Base-by-base conservation (phyloP, 1,284 basidiomycete species). In the Fomes fomentarius region DNA sequence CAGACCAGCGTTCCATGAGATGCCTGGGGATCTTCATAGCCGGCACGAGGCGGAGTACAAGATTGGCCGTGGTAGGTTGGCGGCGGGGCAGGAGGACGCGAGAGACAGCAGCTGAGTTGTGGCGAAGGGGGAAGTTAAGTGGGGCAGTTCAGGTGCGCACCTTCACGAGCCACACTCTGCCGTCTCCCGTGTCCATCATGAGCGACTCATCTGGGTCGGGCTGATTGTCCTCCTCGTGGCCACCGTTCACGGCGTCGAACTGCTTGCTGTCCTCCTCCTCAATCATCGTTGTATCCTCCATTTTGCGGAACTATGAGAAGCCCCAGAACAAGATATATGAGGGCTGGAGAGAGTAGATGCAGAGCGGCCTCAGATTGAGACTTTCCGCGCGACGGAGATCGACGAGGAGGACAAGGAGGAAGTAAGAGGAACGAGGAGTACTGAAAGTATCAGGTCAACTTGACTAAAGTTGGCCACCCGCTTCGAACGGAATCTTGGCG, bases 101-200 rank as follows among this genome's bases (percentile, higher is more conserved):
- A 53, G 50, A 26, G 21, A 47, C 53, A 26, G 25, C 5, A 15
- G n/a, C 14, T 17, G 17, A 17, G 34, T 24, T 47, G 33, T 15
- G 24, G 24, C n/a, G 25, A n/a, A 34, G 9, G n/a, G 45, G 6
- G n/a, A n/a, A n/a, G n/a, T n/a, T n/a, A 24, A 47, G 21, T 24
- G 34, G 30, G 33, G 45, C 45, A 37, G 25, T 33, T 47, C 24
- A 22, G 33, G 34, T 47, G 47, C 61, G 50, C 61, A 89, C 88
- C 80, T 90, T 91, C 63, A 92, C 89, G 28, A 90, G 75, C 90
- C 89, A 92, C 21, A 90, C 85, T 63, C 83, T 75, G 25, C 89
- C 87, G 50, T 83, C 81, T 28, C 85, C 86, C 58, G 84, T 79
- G 67, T 89, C 84, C 49, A 89, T 73, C 81, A 87, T 85, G 11